Evolutionary conservation across 768 basidiomycete genomes (phyloP).

Genomic region (Tricholoma matsutake): DNA sequence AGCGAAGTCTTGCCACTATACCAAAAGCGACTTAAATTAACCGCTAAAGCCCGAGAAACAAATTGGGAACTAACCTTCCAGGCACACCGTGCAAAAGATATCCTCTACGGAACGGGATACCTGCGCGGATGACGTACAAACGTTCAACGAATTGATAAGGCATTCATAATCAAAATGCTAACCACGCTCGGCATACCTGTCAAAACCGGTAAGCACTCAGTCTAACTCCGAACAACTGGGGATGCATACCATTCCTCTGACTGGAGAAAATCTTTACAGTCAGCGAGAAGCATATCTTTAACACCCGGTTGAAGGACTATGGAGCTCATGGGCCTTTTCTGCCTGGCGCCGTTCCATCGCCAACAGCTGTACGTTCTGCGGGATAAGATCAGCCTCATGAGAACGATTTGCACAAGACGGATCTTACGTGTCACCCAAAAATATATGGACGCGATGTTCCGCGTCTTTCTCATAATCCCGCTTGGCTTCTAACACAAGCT

Average conservation of each 20-base stretch:
- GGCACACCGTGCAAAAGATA: conserved; percentile 85
- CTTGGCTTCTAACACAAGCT: conserved; percentile 83
- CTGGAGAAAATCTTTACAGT: conserved; percentile 80
- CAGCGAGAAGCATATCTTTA: conserved; percentile 85
- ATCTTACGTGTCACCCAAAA: conserved; percentile 79
- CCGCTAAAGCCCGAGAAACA: conserved; percentile 4
- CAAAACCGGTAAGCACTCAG: conserved; percentile 15
- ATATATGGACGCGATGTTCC: conserved; percentile 87
- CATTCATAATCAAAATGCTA: conserved; percentile 15
- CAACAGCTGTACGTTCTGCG: conserved; percentile 69
- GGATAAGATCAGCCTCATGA: background rate
- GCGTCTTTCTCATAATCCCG: conserved; percentile 89
- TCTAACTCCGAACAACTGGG: conserved; percentile 1
- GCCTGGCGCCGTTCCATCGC: conserved; percentile 86
- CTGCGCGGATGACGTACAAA: conserved; percentile 30
- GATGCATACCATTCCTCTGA: conserved; percentile 79
- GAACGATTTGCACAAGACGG: background rate
- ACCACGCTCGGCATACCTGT: conserved; percentile 91
- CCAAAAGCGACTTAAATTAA: conserved; percentile 13
- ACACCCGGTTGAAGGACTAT: conserved; percentile 88
- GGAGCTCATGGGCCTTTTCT: conserved; percentile 90
- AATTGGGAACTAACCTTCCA: conserved; percentile 54
- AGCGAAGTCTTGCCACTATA: conserved; percentile 85
- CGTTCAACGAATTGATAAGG: conserved; percentile 9
- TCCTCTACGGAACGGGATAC: conserved; percentile 85